A percentile compares a stretch with the other conserved stretches of the same genome.
phyloP scores from a whole-genome alignment of 257 asterid genomes.

The Apocynum venetum region DNA sequence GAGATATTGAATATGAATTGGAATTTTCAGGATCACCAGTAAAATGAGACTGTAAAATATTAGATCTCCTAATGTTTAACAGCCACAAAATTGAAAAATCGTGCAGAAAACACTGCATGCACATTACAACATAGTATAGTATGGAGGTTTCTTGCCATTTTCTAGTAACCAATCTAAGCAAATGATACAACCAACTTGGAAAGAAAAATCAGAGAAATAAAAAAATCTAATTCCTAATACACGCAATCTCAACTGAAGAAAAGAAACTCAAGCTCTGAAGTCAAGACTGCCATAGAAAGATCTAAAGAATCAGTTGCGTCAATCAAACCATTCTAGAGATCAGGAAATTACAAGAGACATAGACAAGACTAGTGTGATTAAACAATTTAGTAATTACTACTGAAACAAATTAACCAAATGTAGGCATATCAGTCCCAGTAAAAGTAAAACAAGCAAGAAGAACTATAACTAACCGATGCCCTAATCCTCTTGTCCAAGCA shows the following conservation, averaged over 20 bases:
- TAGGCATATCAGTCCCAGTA: neutral
- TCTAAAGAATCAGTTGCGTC: neutral
- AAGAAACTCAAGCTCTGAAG: no score
- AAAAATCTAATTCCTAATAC: neutral
- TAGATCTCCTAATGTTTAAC: neutral
- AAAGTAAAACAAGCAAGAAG: neutral
- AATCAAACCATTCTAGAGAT: neutral
- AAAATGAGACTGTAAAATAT: neutral
- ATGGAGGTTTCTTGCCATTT: neutral
- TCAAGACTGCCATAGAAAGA: neutral
- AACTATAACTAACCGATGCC: constrained; percentile 53
- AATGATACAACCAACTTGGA: neutral
- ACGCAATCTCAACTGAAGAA: neutral
- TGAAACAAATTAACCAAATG: neutral
- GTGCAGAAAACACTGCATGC: neutral
- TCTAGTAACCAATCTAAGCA: neutral
- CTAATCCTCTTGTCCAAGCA: constrained; percentile 93
- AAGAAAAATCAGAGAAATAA: neutral
- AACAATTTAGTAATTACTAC: neutral
- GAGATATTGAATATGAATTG: neutral
- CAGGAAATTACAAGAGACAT: neutral
- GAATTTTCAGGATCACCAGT: neutral
- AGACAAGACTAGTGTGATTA: neutral
- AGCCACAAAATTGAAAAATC: neutral
- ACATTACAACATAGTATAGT: neutral